A percentile compares a stretch with the other conserved stretches of the same genome.
phyloP scores from a whole-genome alignment of 2,329 filamentous ascomycete genomes.

The Sclerotinia glacialis region DNA sequence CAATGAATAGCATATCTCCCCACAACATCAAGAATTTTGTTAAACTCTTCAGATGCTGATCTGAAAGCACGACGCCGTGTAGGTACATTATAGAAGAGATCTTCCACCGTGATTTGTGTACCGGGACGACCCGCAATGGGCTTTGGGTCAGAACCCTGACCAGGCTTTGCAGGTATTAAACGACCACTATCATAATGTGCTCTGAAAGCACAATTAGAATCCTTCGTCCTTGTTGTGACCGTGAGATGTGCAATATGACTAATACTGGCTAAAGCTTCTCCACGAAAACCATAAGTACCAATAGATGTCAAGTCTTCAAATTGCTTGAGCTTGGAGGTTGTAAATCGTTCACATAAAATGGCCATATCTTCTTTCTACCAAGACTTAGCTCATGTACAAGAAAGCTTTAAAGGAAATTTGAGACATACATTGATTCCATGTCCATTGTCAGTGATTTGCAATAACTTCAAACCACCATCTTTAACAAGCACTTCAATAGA shows the following conservation, averaged over 20 bases:
- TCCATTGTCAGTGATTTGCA: slow-evolving; percentile 97
- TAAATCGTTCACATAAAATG: slow-evolving; percentile 93
- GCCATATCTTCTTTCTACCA: slow-evolving; percentile 79
- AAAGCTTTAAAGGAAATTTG: slow-evolving; percentile 13
- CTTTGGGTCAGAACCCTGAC: slow-evolving; percentile 81
- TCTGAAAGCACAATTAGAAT: slow-evolving; percentile 85
- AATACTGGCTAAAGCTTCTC: slow-evolving; percentile 94
- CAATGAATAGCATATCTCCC: slow-evolving; percentile 94
- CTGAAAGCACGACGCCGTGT: slow-evolving; percentile 85
- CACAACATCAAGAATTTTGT: slow-evolving; percentile 94
- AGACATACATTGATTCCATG: slow-evolving; percentile 80
- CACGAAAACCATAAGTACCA: slow-evolving; percentile 94
- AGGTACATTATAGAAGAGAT: slow-evolving; percentile 95
- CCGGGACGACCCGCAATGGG: slow-evolving; percentile 82
- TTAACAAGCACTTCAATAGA: slow-evolving; percentile 88
- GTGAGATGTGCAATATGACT: slow-evolving; percentile 96
- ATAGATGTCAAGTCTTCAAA: slow-evolving; percentile 93
- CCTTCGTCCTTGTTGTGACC: slow-evolving; percentile 89
- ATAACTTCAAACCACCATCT: slow-evolving; percentile 88
- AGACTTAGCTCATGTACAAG: slow-evolving; percentile 18
- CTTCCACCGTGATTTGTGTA: slow-evolving; percentile 94
- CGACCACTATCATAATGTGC: slow-evolving; percentile 84
- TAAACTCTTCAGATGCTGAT: slow-evolving; percentile 90
- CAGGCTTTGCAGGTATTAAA: slow-evolving; percentile 79
- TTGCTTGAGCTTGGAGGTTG: slow-evolving; percentile 88